A percentile compares a stretch with the other conserved stretches of the same genome.
Conservation (phyloP, 345 rosid genomes). For the Anastatica hierochuntica region DNA sequence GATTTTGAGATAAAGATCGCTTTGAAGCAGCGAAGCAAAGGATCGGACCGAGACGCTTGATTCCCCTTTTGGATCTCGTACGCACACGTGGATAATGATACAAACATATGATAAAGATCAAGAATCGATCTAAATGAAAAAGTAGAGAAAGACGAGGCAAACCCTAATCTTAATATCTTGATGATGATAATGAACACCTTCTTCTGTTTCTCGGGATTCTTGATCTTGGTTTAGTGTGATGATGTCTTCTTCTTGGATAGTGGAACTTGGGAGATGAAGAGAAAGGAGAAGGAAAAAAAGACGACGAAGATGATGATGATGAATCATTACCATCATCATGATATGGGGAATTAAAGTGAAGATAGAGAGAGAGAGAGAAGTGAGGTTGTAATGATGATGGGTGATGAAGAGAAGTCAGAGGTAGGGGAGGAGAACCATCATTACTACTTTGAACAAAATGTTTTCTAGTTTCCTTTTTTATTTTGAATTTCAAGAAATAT, state of each 20-base stretch:
- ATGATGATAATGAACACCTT: slow-evolving; percentile 12
- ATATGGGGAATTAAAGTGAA: slow-evolving; percentile 23
- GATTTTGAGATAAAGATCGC: slow-evolving; percentile 18
- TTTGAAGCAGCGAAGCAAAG: slow-evolving; percentile 14
- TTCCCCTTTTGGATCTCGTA: slow-evolving; percentile 32
- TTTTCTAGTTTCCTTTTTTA: slow-evolving; percentile 10
- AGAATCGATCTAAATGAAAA: slow-evolving; percentile 21
- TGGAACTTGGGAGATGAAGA: slow-evolving; percentile 28
- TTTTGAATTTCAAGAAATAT: slow-evolving; percentile 8
- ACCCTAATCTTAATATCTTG: slow-evolving; percentile 22
- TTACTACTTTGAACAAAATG: slow-evolving; percentile 23
- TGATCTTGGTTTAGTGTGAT: slow-evolving; percentile 16
- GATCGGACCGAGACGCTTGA: slow-evolving; percentile 37
- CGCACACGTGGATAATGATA: slow-evolving; percentile 23
- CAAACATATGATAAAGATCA: slow-evolving; percentile 18
- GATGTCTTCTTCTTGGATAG: slow-evolving; percentile 16
- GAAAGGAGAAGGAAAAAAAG: slow-evolving; percentile 25
- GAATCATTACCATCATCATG: slow-evolving; percentile 22
- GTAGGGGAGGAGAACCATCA: slow-evolving; percentile 24
- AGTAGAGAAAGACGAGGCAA: slow-evolving; percentile 22
- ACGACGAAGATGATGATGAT: slow-evolving; percentile 21
- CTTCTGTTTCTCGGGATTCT: slow-evolving; percentile 24
- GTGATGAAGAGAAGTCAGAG: slow-evolving; percentile 25
- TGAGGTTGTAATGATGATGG: slow-evolving; percentile 32
- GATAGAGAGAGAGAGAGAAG: slow-evolving; percentile 18